A percentile compares a stretch with the other conserved stretches of the same genome.
Conservation (phyloP, 2,329 filamentous ascomycete species). For the Penicillium sp. region DNA sequence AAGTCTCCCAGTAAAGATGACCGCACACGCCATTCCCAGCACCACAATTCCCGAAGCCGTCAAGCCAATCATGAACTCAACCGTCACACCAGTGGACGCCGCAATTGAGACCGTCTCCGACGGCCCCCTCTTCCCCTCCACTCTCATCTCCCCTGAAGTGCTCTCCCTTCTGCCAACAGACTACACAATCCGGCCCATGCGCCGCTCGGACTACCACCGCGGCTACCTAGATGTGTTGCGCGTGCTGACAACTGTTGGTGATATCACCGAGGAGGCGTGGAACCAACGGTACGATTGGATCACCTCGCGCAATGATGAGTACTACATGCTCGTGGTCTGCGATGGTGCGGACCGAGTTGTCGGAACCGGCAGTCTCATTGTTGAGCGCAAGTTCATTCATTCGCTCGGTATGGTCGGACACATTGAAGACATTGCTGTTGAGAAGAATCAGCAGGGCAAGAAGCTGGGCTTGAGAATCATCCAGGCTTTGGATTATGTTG, state of each 20-base stretch:
- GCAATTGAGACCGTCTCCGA: constrained; percentile 26
- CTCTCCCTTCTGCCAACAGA: constrained; percentile 69
- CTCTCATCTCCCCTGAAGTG: constrained; percentile 75
- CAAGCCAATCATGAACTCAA: constrained; percentile 21
- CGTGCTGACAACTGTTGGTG: constrained; percentile 88
- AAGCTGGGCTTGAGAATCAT: constrained; percentile 91
- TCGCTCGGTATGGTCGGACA: constrained; percentile 67
- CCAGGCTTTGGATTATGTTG: constrained; percentile 85
- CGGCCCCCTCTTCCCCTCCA: constrained; percentile 68
- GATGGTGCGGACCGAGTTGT: constrained; percentile 70
- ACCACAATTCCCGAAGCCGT: constrained; percentile 14
- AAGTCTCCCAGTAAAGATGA: constrained; percentile 16
- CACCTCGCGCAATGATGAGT: constrained; percentile 67
- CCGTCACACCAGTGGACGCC: constrained; percentile 27
- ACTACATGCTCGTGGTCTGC: constrained; percentile 83
- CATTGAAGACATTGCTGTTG: constrained; percentile 96
- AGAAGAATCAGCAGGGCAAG: constrained; percentile 94
- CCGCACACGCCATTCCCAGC: constrained; percentile 15
- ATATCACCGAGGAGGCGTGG: constrained; percentile 73
- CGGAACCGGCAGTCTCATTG: constrained; percentile 84
- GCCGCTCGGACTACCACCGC: constrained; percentile 70
- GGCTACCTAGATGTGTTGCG: constrained; percentile 90
- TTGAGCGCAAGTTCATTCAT: constrained; percentile 74
- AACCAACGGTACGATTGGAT: constrained; percentile 81
- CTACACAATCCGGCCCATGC: constrained; percentile 79